A percentile compares a stretch with the other conserved stretches of the same genome.
Evolutionary conservation across 2,329 filamentous ascomycete species (phyloP).

Genomic region (Penicillium hordei): DNA sequence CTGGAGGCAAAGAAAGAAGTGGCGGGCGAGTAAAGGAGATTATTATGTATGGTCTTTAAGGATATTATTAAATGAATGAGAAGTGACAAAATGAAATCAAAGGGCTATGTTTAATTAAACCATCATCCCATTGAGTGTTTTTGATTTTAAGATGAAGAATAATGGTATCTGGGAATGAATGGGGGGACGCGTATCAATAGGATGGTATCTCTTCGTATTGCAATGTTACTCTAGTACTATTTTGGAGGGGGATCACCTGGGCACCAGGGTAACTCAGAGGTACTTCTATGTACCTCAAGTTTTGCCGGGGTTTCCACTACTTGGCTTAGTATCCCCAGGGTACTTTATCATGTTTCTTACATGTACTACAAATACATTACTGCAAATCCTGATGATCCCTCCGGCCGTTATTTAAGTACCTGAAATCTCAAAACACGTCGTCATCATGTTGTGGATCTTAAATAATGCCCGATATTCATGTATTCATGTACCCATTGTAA

Average conservation of each 20-base stretch:
- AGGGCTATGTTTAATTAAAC: conserved; percentile 1
- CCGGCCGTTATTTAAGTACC: conserved; percentile 1
- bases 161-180: not conserved
- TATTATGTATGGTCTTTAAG: not conserved
- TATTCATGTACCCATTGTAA: not conserved
- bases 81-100: not conserved
- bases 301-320: not conserved
- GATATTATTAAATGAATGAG: not conserved
- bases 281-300: too few relatives aligned
- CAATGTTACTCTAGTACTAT: not conserved
- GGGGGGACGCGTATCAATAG: conserved; percentile 6
- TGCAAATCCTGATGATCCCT: not conserved
- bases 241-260: not conserved
- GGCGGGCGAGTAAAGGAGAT: not conserved
- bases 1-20: conserved; percentile 1
- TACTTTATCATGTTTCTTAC: not conserved
- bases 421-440: conserved; percentile 4
- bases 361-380: conserved; percentile 2
- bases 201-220: conserved; percentile 7
- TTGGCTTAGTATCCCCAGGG: not conserved
- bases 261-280: too few relatives aligned
- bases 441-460: conserved; percentile 10
- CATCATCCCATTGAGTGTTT: conserved; percentile 2
- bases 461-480: not conserved
- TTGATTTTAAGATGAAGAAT: not conserved